Percentiles rank a stretch among this genome's conserved stretches.
These are phyloP conservation scores for Diospyros kaki DNA, from an alignment of 148 eudicot species.

Conservation along the genomic window DNA sequence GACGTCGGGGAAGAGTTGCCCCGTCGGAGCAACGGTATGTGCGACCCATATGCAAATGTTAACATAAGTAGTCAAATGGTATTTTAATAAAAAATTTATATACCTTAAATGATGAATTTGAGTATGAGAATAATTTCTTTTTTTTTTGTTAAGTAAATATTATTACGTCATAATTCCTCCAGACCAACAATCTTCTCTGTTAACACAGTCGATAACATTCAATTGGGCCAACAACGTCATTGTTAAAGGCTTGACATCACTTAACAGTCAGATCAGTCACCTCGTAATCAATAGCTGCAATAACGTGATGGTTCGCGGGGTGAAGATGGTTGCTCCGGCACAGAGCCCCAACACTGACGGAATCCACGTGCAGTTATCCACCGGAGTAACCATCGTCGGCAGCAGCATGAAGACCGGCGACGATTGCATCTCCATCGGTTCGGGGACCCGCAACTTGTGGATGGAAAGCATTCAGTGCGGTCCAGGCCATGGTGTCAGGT, in stretches of 20 bases:
- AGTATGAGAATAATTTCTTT: not conserved
- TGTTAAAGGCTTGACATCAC: constrained; percentile 28
- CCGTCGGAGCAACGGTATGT: constrained; percentile 29
- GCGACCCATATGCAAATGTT: not conserved
- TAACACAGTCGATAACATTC: constrained; percentile 27
- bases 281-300: constrained; percentile 31
- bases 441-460: constrained; percentile 32
- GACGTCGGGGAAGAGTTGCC: constrained; percentile 26
- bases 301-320: constrained; percentile 22
- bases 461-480: constrained; percentile 35
- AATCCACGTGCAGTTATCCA: constrained; percentile 36
- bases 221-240: constrained; percentile 21
- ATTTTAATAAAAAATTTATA: not conserved
- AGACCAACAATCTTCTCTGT: not conserved
- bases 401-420: constrained; percentile 29
- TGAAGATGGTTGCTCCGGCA: constrained; percentile 24
- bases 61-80: not conserved
- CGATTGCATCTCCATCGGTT: constrained; percentile 43
- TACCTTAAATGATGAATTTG: not conserved
- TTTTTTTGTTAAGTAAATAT: not conserved
- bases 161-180: not conserved
- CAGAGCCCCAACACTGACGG: constrained; percentile 43
- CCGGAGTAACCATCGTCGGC: constrained; percentile 24
- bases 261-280: constrained; percentile 33
- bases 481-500: constrained; percentile 51